Conservation (phyloP, 305 asterid species). For the Fraxinus sp. region DNA sequence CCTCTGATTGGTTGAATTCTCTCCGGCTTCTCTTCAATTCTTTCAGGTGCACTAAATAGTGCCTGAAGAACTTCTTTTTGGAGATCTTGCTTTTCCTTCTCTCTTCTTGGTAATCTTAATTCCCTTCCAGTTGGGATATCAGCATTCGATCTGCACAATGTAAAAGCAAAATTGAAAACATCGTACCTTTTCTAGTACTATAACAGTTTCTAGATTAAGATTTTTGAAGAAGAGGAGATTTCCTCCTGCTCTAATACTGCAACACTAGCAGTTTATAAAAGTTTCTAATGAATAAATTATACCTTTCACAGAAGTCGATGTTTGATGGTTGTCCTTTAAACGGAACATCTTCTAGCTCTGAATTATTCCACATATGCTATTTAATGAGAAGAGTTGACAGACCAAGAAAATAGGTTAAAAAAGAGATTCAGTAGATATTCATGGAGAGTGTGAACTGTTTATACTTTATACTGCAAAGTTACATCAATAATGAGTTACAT, state of each 20-base stretch:
- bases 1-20: slow-evolving; percentile 27
- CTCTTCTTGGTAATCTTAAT: slow-evolving; percentile 24
- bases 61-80: slow-evolving; percentile 55
- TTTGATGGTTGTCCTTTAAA: slow-evolving; percentile 25
- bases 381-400: slow-evolving; percentile 24
- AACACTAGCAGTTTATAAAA: slow-evolving; percentile 16
- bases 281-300: slow-evolving; percentile 15
- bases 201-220: slow-evolving; percentile 6
- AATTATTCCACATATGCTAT: slow-evolving; percentile 31
- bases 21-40: slow-evolving; percentile 34
- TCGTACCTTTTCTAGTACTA: slow-evolving; percentile 9
- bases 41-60: slow-evolving; percentile 44
- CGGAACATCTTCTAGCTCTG: slow-evolving; percentile 30
- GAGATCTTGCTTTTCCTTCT: slow-evolving; percentile 34
- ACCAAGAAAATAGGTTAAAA: slow-evolving; percentile 15
- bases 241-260: background rate
- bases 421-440: slow-evolving; percentile 6
- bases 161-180: slow-evolving; percentile 10
- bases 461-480: background rate
- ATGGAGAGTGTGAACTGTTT: slow-evolving; percentile 12
- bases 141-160: slow-evolving; percentile 36
- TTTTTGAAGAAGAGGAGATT: slow-evolving; percentile 2
- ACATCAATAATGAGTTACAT: background rate
- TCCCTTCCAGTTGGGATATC: slow-evolving; percentile 31
- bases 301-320: slow-evolving; percentile 44